phyloP scores from a whole-genome alignment of 495 filamentous ascomycete genomes.

The Neurospora africana region DNA sequence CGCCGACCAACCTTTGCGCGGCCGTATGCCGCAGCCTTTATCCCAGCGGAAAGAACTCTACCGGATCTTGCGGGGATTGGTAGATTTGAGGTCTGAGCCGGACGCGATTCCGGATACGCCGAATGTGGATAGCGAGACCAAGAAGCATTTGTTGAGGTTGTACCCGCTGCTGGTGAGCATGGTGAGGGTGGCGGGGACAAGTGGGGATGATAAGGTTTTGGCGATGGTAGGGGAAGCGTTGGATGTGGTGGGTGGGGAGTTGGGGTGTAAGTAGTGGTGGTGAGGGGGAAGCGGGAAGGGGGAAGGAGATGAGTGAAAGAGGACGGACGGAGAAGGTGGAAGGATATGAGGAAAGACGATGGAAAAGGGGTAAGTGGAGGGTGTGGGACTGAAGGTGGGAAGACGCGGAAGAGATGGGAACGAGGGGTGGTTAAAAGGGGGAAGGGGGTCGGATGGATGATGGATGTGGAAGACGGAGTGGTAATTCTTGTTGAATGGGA shows the following conservation, averaged over 20 bases:
- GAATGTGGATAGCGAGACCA: conserved; percentile 39
- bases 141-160: conserved; percentile 68
- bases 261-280: conserved; percentile 35
- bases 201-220: conserved; percentile 51
- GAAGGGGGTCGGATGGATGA: background rate
- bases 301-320: no score
- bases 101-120: conserved; percentile 57
- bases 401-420: background rate
- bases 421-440: background rate
- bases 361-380: no score
- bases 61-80: conserved; percentile 54
- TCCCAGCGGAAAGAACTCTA: conserved; percentile 69
- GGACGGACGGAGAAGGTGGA: no score
- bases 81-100: conserved; percentile 57
- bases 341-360: no score
- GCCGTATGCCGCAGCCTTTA: conserved; percentile 82
- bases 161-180: conserved; percentile 71
- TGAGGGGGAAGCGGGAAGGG: background rate
- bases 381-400: background rate
- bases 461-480: background rate
- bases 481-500: background rate
- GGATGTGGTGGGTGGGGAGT: conserved; percentile 55
- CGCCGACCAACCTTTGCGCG: conserved; percentile 84
- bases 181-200: conserved; percentile 54
- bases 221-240: conserved; percentile 47